These are phyloP conservation scores for Gastrolobium bilobum DNA, from an alignment of 306 rosid species.

Conservation along the genomic window DNA sequence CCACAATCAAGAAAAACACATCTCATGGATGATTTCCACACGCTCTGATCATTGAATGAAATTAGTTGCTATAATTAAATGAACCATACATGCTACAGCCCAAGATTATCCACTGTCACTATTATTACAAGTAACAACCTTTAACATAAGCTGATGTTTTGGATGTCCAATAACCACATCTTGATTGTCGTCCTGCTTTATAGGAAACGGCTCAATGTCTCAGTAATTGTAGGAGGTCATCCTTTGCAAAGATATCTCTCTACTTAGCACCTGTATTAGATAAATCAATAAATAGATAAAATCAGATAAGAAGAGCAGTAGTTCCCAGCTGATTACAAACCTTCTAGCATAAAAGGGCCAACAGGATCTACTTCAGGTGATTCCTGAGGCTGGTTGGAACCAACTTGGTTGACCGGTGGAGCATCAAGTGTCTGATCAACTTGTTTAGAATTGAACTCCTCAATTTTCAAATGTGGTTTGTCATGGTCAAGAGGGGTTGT, in stretches of 20 bases:
- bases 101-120: slow-evolving; percentile 15
- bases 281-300: slow-evolving; percentile 67
- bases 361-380: slow-evolving; percentile 64
- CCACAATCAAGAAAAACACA: slow-evolving; percentile 34
- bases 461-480: slow-evolving; percentile 49
- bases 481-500: slow-evolving; percentile 53
- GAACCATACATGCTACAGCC: slow-evolving; percentile 41
- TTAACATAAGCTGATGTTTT: slow-evolving; percentile 40
- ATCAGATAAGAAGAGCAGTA: slow-evolving; percentile 71
- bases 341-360: slow-evolving; percentile 87
- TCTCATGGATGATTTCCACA: slow-evolving; percentile 38
- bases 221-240: slow-evolving; percentile 55
- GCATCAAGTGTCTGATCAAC: slow-evolving; percentile 58
- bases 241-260: slow-evolving; percentile 70
- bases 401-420: slow-evolving; percentile 54
- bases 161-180: slow-evolving; percentile 51
- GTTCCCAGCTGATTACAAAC: slow-evolving; percentile 83
- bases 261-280: slow-evolving; percentile 91
- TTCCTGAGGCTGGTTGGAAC: slow-evolving; percentile 55
- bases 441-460: slow-evolving; percentile 54
- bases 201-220: slow-evolving; percentile 52
- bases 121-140: slow-evolving; percentile 40
- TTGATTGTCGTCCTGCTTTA: slow-evolving; percentile 49
- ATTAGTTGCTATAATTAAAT: slow-evolving; percentile 13
- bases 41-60: slow-evolving; percentile 2